phyloP scores from a whole-genome alignment of 2,329 filamentous ascomycete species.

The Aspergillus piperis region DNA sequence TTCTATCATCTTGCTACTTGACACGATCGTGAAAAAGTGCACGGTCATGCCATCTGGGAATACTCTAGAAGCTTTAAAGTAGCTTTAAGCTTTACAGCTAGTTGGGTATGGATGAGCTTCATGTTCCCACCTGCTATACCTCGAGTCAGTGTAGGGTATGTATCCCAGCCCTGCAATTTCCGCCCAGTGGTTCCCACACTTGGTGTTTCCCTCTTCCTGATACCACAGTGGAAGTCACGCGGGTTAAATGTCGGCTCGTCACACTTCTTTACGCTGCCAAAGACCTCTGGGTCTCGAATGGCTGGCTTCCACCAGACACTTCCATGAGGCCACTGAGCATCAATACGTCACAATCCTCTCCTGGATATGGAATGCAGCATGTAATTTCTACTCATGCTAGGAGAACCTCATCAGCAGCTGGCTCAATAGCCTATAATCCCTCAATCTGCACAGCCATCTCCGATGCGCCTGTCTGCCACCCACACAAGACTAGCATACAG shows the following conservation, averaged over 20 bases:
- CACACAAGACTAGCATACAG: not conserved
- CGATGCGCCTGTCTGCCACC: not conserved
- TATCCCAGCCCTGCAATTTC: not conserved
- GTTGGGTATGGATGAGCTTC: not conserved
- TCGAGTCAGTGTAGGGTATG: not conserved
- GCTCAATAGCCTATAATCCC: not conserved
- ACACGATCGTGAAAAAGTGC: not conserved
- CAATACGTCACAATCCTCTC: too few relatives aligned
- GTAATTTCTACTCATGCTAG: not conserved
- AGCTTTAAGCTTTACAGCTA: not conserved
- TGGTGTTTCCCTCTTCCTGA: not conserved
- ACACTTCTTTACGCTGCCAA: not conserved
- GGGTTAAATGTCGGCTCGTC: not conserved
- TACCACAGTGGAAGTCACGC: not conserved
- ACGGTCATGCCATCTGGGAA: not conserved
- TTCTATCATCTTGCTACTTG: not conserved
- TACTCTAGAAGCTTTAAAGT: not conserved
- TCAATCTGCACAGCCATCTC: not conserved
- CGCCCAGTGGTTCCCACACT: not conserved
- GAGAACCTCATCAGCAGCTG: too few relatives aligned
- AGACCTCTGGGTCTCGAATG: not conserved
- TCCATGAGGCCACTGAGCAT: not conserved
- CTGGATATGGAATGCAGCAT: not conserved
- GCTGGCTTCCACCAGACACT: not conserved
- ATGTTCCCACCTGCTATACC: not conserved